Evolutionary conservation across 352 stramenopile species (phyloP), one percentile per base, ranked within the genome.

Genomic region (Globisporangium recalcitrans): DNA sequence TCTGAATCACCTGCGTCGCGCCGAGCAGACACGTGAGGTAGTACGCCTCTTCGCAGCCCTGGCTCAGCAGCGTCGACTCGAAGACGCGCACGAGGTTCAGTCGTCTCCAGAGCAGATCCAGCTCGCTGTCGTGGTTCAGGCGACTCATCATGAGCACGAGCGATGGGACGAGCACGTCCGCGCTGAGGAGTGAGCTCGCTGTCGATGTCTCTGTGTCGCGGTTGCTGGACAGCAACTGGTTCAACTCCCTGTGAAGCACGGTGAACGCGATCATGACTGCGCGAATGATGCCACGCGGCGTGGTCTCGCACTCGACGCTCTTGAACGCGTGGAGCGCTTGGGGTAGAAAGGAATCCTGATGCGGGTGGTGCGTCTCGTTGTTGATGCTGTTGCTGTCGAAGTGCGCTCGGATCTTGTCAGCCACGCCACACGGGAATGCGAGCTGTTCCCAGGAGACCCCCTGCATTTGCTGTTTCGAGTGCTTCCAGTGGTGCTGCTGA

Each of bases 131-230:
- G 4, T 59, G 47, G 0, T 62, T 59, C 0, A 73, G 38, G 19
- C 63, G 62, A 38, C 62, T 69, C 52, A 76, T 71, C 54, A 76
- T 71, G 21, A 76, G 54, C 51, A 76, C 69, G 16, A 76, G 32
- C 24, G 65, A 64, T 3, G 69, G 69, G 46, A 76, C 71, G 19
- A 76, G 52, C 52, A 76, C 58, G 32, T 76, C 69, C 4, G 69
- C 69, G 40, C 69, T 76, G 7, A 76, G 44, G 42, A 71, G 70
- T 29, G 47, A 9, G 52, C 19, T 49, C 27, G 54, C 1, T 13
- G 31, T 36, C 31, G 34, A 19, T 40, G 34, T 14, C 9, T 1
- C 34, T 40, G 34, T 11, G 19, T 40, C 6, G 60, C 47, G 26
- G 26, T 52, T 11, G 53, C 19, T 38, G 24, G 54, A 21, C 4